A percentile compares a stretch with the other conserved stretches of the same genome.
phyloP scores from a whole-genome alignment of 257 asterid species.

The Scutellaria barbata region DNA sequence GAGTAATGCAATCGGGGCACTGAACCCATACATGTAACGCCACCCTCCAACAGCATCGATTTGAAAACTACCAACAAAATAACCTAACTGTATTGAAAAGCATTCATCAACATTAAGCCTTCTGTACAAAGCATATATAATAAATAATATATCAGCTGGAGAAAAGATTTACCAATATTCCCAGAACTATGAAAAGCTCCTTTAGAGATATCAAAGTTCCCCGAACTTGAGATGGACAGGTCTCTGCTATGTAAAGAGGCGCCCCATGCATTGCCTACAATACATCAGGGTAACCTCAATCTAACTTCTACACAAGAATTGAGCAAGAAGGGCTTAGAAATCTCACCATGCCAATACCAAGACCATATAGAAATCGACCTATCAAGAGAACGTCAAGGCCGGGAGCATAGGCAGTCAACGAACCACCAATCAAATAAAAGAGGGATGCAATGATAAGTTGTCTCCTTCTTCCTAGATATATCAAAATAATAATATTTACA shows the following conservation, averaged over 20 bases:
- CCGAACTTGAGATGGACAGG: slow-evolving; percentile 93
- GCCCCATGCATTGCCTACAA: slow-evolving; percentile 99
- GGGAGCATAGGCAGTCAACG: slow-evolving; percentile 84
- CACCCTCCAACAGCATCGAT: slow-evolving; percentile 90
- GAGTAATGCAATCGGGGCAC: slow-evolving; percentile 81
- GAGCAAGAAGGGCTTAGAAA: slow-evolving; percentile 27
- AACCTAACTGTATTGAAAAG: slow-evolving; percentile 73
- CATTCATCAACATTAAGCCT: slow-evolving; percentile 27
- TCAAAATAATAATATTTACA: slow-evolving; percentile 18
- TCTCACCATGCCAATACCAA: slow-evolving; percentile 93
- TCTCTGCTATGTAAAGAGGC: slow-evolving; percentile 97
- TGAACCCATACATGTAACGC: slow-evolving; percentile 91
- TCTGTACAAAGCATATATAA: slow-evolving; percentile 22
- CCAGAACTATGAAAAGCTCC: slow-evolving; percentile 96
- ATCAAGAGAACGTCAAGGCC: slow-evolving; percentile 74
- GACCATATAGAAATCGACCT: slow-evolving; percentile 85
- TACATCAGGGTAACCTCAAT: slow-evolving; percentile 24
- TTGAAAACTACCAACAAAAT: slow-evolving; percentile 76
- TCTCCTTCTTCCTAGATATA: slow-evolving; percentile 80
- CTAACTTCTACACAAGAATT: slow-evolving; percentile 12
- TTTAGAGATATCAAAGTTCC: slow-evolving; percentile 95
- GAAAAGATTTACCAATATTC: slow-evolving; percentile 70
- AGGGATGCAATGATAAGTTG: slow-evolving; percentile 82
- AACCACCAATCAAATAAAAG: slow-evolving; percentile 69
- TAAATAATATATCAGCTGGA: not conserved